A percentile compares a stretch with the other conserved stretches of the same genome.
Evolutionary conservation across 2,329 filamentous ascomycete genomes (phyloP).

Genomic region (Herpotrichia juniperi): DNA sequence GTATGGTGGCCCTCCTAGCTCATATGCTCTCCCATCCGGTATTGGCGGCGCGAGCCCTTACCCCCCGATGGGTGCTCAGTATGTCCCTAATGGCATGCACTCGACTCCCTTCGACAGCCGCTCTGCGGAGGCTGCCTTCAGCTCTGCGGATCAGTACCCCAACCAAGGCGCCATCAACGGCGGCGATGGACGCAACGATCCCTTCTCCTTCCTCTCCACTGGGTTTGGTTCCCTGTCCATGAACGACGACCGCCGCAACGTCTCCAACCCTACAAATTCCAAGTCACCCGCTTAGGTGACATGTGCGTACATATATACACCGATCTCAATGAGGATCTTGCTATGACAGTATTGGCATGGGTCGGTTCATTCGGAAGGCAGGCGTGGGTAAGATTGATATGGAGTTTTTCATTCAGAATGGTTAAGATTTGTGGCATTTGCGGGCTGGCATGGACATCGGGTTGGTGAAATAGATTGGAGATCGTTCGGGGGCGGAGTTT

Average conservation of each 20-base stretch:
- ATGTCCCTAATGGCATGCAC: conserved; percentile 77
- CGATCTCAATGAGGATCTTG: conserved; percentile 42
- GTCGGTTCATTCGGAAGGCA: conserved; percentile 40
- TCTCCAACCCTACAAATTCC: conserved; percentile 45
- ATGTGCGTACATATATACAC: conserved; percentile 43
- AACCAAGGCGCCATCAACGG: conserved; percentile 74
- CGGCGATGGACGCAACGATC: conserved; percentile 71
- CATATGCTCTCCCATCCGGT: conserved; percentile 86
- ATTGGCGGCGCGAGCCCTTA: conserved; percentile 82
- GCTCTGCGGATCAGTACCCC: conserved; percentile 81
- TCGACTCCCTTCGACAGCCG: conserved; percentile 91
- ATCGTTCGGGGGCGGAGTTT: conserved; percentile 45
- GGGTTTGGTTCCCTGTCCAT: conserved; percentile 77
- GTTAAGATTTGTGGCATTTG: conserved; percentile 47
- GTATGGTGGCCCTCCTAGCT: conserved; percentile 85
- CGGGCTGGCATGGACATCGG: conserved; percentile 39
- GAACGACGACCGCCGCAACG: conserved; percentile 60
- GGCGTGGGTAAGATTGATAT: conserved; percentile 43
- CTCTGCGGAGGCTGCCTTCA: conserved; percentile 92
- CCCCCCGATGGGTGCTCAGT: conserved; percentile 73
- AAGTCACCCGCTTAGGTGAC: conserved; percentile 47
- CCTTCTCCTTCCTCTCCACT: conserved; percentile 79
- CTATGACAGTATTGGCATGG: conserved; percentile 42
- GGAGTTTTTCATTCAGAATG: conserved; percentile 46
- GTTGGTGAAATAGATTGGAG: conserved; percentile 45